Evolutionary conservation across 2,329 filamentous ascomycete genomes (phyloP).

Genomic region (Calycina herbarum): DNA sequence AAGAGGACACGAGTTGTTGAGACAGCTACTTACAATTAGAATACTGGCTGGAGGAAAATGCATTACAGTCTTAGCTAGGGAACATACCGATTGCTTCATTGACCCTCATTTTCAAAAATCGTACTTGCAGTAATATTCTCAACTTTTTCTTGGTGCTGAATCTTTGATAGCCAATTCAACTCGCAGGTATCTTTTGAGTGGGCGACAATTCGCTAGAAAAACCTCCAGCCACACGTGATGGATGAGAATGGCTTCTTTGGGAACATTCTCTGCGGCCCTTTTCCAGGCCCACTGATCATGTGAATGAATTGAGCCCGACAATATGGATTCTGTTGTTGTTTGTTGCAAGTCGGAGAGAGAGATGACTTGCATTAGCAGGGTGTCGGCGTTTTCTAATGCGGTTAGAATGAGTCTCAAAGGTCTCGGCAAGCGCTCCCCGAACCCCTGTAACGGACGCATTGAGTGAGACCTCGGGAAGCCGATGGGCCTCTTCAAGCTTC

Average conservation of each 20-base stretch:
- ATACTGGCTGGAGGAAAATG: neutral
- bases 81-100: conserved; percentile 11
- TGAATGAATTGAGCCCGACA: conserved; percentile 9
- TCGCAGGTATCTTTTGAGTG: neutral
- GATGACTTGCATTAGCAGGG: conserved; percentile 11
- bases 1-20: conserved; percentile 67
- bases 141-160: neutral
- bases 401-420: neutral
- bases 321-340: conserved; percentile 5
- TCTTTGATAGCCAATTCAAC: neutral
- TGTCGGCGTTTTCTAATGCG: neutral
- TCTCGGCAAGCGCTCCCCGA: neutral
- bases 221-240: neutral
- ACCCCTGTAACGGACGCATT: neutral
- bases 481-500: neutral
- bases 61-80: neutral
- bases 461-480: neutral
- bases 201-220: neutral
- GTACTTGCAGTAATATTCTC: neutral
- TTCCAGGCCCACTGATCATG: conserved; percentile 7
- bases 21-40: conserved; percentile 53
- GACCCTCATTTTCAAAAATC: conserved; percentile 4
- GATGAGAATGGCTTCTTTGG: neutral
- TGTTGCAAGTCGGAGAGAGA: conserved; percentile 18
- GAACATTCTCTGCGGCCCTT: neutral